These are phyloP conservation scores for Tricholoma sp. DNA, from an alignment of 768 basidiomycete genomes.

Conservation along the genomic window DNA sequence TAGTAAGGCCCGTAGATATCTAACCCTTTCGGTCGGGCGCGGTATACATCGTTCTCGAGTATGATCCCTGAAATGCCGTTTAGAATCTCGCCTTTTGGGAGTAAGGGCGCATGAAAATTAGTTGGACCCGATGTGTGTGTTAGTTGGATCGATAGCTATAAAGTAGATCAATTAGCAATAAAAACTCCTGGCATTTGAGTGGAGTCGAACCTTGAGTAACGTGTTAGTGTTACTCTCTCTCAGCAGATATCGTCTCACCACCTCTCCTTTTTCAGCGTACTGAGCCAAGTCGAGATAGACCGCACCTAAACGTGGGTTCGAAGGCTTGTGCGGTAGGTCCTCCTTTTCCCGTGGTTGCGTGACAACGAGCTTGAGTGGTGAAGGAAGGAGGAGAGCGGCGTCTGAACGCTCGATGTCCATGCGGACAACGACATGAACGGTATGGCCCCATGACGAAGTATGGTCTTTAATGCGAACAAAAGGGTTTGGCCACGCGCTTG, in stretches of 20 bases:
- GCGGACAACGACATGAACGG: no score
- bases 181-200: not conserved
- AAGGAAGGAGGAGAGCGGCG: not conserved
- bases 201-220: slow-evolving; percentile 52
- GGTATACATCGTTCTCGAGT: slow-evolving; percentile 45
- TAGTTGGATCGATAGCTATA: no score
- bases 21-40: no score
- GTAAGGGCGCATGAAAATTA: slow-evolving; percentile 47
- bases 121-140: slow-evolving; percentile 24
- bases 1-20: slow-evolving; percentile 36
- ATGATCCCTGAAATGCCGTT: slow-evolving; percentile 48
- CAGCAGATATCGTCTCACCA: slow-evolving; percentile 63
- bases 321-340: no score
- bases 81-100: no score
- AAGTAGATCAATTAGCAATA: not conserved
- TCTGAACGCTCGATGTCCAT: no score
- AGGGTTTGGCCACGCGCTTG: no score
- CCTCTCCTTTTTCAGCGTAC: slow-evolving; percentile 55
- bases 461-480: no score
- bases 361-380: not conserved
- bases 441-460: no score
- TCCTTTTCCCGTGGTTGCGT: slow-evolving; percentile 16
- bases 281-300: no score
- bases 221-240: slow-evolving; percentile 77
- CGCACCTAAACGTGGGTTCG: slow-evolving; percentile 61